Conservation (phyloP, 2,329 filamentous ascomycete species). For the Colletotrichum caudatum region DNA sequence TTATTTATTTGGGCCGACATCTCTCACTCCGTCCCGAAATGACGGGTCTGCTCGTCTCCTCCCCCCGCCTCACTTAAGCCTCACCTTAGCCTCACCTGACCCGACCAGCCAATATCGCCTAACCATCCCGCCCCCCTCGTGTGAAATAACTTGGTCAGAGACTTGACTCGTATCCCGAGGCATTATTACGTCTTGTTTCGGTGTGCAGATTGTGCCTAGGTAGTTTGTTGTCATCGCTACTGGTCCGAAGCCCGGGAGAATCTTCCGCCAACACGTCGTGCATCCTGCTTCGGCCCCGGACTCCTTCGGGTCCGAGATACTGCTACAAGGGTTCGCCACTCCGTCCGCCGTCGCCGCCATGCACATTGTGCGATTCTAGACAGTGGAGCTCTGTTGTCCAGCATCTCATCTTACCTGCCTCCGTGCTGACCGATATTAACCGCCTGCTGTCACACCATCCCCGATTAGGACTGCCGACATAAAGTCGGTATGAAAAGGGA, state of each 20-base stretch:
- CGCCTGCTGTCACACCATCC: not conserved
- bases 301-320: conserved; percentile 1
- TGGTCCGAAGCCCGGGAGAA: not conserved
- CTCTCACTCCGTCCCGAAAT: not conserved
- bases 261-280: not conserved
- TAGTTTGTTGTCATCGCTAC: not conserved
- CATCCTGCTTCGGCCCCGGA: not conserved
- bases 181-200: not conserved
- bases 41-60: conserved; percentile 28
- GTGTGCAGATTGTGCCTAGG: not conserved
- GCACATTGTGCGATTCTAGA: not conserved
- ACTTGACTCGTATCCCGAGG: not conserved
- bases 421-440: not conserved
- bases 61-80: conserved; percentile 4
- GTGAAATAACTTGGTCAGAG: not conserved
- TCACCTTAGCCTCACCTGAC: conserved; percentile 14
- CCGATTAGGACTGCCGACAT: not conserved
- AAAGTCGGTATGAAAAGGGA: not conserved
- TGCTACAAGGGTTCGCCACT: not conserved
- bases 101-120: conserved; percentile 25
- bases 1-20: not conserved
- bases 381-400: not conserved
- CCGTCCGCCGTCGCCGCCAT: not conserved
- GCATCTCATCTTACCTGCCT: not conserved
- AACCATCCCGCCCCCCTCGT: conserved; percentile 3